Evolutionary conservation across 768 basidiomycete genomes (phyloP), one percentile per base, ranked within the genome.

Genomic region (Xerocomus potaroensis): DNA sequence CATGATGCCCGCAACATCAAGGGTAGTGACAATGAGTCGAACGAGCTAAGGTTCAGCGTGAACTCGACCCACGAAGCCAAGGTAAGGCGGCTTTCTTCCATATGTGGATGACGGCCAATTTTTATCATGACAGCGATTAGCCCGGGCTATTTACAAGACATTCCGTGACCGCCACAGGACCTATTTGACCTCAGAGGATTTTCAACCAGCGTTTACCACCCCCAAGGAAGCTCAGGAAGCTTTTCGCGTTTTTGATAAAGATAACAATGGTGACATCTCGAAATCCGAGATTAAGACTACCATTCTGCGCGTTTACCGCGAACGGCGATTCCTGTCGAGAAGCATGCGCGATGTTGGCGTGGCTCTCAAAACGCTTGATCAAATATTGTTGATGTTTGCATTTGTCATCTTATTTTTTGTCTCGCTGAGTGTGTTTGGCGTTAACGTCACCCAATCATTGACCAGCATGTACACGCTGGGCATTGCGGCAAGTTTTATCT

Each of bases 401-500:
- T 60, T 78, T 31, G 58, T 85, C 33, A 69, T 88, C 40, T 60
- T 87, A 46, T 84, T 87, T 62, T 85, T 89, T 66, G 77, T 90
- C 63, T 76, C 81, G 46, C 67, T 89, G 48, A 83, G 81, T 50
- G 71, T 90, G 23, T 89, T 89, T 61, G 78, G 81, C 2, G 78
- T 90, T 31, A 64, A 82, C 33, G 69, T 88, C 29, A 76, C 75
- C n/a, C 69, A 73, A 47, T 81, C 80, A 23, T 56, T 88, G 64
- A 80, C 84, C 31, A 85, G 84, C 62, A 69, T 87, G 51, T 90
- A 89, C 62, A 75, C 87, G 15, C 59, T 89, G 55, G 78, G 72
- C 11, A 78, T 91, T 48, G 88, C 83, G 5, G 79, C 79, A 9
- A 87, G 85, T 61, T 91, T 91, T 57, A 75, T 91, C 54, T 91